phyloP scores from a whole-genome alignment of 2,329 filamentous ascomycete species.

The Aspergillus japonicus region DNA sequence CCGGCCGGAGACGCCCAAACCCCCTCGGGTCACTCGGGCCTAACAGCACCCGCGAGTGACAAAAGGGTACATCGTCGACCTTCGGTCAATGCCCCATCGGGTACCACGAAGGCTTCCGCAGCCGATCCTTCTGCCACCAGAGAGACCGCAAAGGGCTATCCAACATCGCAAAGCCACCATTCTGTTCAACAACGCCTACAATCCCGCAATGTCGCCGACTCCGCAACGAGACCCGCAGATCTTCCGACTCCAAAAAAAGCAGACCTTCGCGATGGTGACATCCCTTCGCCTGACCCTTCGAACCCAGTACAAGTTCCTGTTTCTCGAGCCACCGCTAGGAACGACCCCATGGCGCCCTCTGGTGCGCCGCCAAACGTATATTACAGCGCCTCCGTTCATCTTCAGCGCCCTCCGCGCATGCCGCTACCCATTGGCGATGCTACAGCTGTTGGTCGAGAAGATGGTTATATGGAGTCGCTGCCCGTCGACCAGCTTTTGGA shows the following conservation, averaged over 20 bases:
- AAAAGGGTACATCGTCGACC: constrained; percentile 41
- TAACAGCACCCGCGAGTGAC: constrained; percentile 30
- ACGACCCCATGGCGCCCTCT: constrained; percentile 40
- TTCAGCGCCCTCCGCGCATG: constrained; percentile 71
- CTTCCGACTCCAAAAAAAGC: constrained; percentile 25
- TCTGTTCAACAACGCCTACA: constrained; percentile 44
- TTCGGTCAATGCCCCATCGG: constrained; percentile 42
- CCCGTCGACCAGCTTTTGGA: constrained; percentile 46
- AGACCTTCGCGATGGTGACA: constrained; percentile 26
- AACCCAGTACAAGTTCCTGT: constrained; percentile 42
- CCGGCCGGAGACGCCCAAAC: constrained; percentile 33
- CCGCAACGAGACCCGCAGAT: constrained; percentile 25
- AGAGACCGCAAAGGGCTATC: constrained; percentile 44
- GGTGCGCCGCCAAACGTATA: constrained; percentile 51
- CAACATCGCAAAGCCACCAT: constrained; percentile 35
- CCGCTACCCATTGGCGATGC: constrained; percentile 94
- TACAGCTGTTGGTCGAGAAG: constrained; percentile 70
- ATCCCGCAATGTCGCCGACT: constrained; percentile 37
- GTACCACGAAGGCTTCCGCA: constrained; percentile 39
- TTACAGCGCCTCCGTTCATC: constrained; percentile 41
- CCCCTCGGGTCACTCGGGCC: constrained; percentile 25
- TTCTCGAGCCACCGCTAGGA: constrained; percentile 29
- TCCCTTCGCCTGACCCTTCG: constrained; percentile 34
- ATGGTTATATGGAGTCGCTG: constrained; percentile 51
- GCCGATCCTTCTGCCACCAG: constrained; percentile 45